Base-by-base conservation (phyloP, 495 filamentous ascomycete genomes). In the Aspergillus biplanus region DNA sequence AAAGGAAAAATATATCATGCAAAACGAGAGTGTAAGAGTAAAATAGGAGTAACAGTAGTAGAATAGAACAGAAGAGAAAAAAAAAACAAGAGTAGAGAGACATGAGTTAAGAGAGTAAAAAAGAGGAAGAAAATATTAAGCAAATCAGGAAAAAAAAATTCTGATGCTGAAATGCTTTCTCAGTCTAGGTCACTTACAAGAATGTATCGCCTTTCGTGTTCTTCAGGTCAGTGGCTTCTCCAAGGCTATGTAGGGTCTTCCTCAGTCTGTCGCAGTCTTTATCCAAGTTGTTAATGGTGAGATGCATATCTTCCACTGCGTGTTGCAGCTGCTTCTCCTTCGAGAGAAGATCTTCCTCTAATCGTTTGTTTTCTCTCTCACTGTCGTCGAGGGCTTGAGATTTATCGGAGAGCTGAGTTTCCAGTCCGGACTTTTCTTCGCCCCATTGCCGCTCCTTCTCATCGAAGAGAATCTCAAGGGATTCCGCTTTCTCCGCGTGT, bases 151-250 rank as follows among this genome's bases (percentile, higher is more conserved):
- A 58, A 58, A 67, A 70, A 60, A 37, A 65, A 63, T 54, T 69
- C 55, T 53, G 35, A 39, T 58, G 59, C 49, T 56, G 63, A 64
- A 68, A 68, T 47, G 64, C 50, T 67, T 59, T 73, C 63, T 62
- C 48, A 67, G 67, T 66, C 62, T 63, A 68, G 72, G 69, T 68
- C 69, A 85, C 85, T 86, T 83, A 87, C 84, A 86, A 88, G 76
- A 83, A 88, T 72, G 77, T 72, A 72, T 87, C 85, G 61, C 83
- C 85, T 66, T 85, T 85, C 49, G 75, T 75, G 61, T 79, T 83
- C 68, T 84, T 85, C 48, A 87, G 79, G 68, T 87, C 86, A 57
- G 80, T 83, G 48, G 83, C 80, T 65, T 87, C 85, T 42, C 85
- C 85, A 47, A 87, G 81, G 52, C 80, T 83, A 62, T 83, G 79